Evolutionary conservation across 768 basidiomycete genomes (phyloP).

Genomic region (Gloeopeniophorella convolvens): DNA sequence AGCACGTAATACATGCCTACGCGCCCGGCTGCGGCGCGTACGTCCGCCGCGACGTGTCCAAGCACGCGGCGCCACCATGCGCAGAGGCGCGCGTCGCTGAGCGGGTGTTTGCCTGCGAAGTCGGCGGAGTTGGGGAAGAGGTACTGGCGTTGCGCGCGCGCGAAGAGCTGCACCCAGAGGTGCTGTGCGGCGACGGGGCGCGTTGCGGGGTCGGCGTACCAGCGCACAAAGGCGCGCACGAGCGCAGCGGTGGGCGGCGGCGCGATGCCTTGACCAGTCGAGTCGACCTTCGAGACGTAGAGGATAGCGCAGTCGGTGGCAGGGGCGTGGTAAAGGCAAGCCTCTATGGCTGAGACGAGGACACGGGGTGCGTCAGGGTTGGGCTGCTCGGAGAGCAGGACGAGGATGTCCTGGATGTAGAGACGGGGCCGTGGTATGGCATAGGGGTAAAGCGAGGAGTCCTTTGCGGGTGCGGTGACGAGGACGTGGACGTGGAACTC

Average conservation of each 20-base stretch:
- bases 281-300: constrained; percentile 92
- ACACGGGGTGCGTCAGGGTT: constrained; percentile 44
- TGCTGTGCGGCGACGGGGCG: constrained; percentile 8
- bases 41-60: constrained; percentile 43
- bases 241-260: constrained; percentile 69
- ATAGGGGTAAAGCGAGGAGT: constrained; percentile 67
- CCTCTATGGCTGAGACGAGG: constrained; percentile 72
- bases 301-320: constrained; percentile 12
- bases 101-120: constrained; percentile 58
- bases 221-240: constrained; percentile 54
- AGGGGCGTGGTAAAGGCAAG: constrained; percentile 7
- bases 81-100: constrained; percentile 75
- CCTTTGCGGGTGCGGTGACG: constrained; percentile 59
- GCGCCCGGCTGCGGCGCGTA: constrained; percentile 23
- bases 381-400: constrained; percentile 64
- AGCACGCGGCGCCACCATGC: constrained; percentile 89
- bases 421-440: constrained; percentile 58
- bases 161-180: constrained; percentile 29
- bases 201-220: constrained; percentile 27
- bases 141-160: constrained; percentile 86
- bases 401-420: constrained; percentile 69
- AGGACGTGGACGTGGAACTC: constrained; percentile 73
- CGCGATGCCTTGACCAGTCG: constrained; percentile 65
- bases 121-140: constrained; percentile 86
- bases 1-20: constrained; percentile 53